Percentiles rank a stretch among this genome's conserved stretches.
phyloP scores from a whole-genome alignment of 345 rosid species.

The Kandelia obovata region DNA sequence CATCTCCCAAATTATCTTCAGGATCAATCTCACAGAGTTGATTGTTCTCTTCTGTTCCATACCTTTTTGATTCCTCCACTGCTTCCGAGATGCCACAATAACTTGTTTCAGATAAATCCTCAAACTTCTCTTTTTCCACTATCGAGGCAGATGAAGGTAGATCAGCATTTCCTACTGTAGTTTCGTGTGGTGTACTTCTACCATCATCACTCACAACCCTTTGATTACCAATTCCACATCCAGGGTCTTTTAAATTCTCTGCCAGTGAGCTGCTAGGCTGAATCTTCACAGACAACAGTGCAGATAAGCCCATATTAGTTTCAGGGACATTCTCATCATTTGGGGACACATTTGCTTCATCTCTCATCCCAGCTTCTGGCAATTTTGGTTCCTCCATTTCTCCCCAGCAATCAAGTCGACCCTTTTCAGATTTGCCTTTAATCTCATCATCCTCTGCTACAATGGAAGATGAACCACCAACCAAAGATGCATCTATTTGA shows the following conservation, averaged over 20 bases:
- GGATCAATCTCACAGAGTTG: not conserved
- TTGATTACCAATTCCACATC: not conserved
- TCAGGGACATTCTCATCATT: not conserved
- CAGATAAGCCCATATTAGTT: not conserved
- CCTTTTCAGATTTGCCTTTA: not conserved
- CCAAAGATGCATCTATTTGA: not conserved
- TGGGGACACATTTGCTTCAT: not conserved
- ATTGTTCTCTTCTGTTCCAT: not conserved
- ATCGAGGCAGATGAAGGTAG: not conserved
- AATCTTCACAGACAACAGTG: not conserved
- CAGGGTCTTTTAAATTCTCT: slow-evolving; percentile 1
- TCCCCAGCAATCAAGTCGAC: not conserved
- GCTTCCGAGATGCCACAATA: not conserved
- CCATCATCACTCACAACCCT: not conserved
- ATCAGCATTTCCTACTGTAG: not conserved
- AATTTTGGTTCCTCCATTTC: not conserved
- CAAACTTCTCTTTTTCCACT: not conserved
- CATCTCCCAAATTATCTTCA: slow-evolving; percentile 1
- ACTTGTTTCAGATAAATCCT: not conserved
- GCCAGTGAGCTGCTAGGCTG: not conserved
- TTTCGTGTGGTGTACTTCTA: not conserved
- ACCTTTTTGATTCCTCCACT: slow-evolving; percentile 6
- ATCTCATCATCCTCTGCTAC: not conserved
- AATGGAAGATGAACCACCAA: not conserved
- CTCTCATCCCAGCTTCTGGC: not conserved